Percentiles rank a stretch among this genome's conserved stretches.
Conservation (phyloP, 768 basidiomycete species). For the Pholiota microspora region DNA sequence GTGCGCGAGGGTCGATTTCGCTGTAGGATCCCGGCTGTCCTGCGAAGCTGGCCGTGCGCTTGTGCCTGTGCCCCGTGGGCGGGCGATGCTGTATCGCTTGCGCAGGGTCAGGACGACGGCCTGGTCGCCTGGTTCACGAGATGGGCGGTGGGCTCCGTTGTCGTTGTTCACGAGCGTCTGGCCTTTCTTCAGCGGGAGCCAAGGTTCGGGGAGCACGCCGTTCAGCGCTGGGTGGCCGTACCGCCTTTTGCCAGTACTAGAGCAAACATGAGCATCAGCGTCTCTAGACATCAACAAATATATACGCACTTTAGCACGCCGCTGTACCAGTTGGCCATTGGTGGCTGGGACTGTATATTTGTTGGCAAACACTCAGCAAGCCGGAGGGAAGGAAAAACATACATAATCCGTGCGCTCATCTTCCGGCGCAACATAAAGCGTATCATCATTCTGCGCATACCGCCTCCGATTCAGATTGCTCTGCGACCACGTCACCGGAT, state of each 20-base stretch:
- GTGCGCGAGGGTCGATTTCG: conserved; percentile 5
- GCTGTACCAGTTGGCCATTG: conserved; percentile 92
- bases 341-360: conserved; percentile 78
- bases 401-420: conserved; percentile 92
- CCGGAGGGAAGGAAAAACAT: conserved; percentile 22
- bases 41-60: conserved; percentile 19
- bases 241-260: conserved; percentile 87
- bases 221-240: conserved; percentile 95
- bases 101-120: conserved; percentile 83
- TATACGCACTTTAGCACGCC: conserved; percentile 80
- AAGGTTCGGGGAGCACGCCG: conserved; percentile 90
- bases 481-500: conserved; percentile 87
- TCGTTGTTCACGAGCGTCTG: conserved; percentile 69
- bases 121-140: conserved; percentile 43
- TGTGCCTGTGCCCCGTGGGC: conserved; percentile 22
- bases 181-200: conserved; percentile 88
- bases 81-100: conserved; percentile 59
- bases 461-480: conserved; percentile 84
- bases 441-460: conserved; percentile 93
- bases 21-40: conserved; percentile 10
- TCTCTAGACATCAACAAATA: not conserved
- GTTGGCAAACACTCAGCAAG: conserved; percentile 10
- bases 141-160: conserved; percentile 27
- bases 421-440: conserved; percentile 92
- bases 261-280: conserved; percentile 5